These are phyloP conservation scores for Pyrenopolyporus hunteri DNA, from an alignment of 495 filamentous ascomycete species.

Conservation along the genomic window DNA sequence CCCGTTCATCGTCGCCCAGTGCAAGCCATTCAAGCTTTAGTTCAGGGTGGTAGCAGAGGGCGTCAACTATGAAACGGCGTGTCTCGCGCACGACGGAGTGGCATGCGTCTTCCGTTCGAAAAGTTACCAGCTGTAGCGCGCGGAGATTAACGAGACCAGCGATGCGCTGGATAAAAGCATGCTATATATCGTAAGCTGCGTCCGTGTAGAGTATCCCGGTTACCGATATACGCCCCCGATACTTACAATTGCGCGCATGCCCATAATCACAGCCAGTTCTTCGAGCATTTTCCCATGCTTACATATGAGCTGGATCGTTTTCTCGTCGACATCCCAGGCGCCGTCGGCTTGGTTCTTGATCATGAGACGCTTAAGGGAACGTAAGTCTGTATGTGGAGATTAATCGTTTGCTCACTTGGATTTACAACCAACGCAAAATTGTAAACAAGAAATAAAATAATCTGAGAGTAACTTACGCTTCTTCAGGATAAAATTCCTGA, in stretches of 20 bases:
- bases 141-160: constrained; percentile 52
- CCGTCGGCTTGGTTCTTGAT: constrained; percentile 57
- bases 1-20: constrained; percentile 50
- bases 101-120: constrained; percentile 59
- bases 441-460: background rate
- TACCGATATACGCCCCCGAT: background rate
- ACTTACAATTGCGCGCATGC: constrained; percentile 58
- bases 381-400: constrained; percentile 15
- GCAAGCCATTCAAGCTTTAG: constrained; percentile 61
- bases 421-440: background rate
- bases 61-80: constrained; percentile 60
- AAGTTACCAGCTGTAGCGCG: constrained; percentile 58
- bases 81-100: constrained; percentile 55
- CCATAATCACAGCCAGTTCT: constrained; percentile 62
- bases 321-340: constrained; percentile 61
- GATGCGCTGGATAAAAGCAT: constrained; percentile 60
- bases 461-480: constrained; percentile 48
- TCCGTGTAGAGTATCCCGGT: background rate
- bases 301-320: constrained; percentile 56
- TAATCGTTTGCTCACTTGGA: background rate
- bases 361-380: constrained; percentile 51
- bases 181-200: constrained; percentile 44
- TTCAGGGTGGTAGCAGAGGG: constrained; percentile 54
- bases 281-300: constrained; percentile 52
- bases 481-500: constrained; percentile 56